phyloP scores from a whole-genome alignment of 192 early-diverging fungal genomes.

The Umbelopsis isabellina region DNA sequence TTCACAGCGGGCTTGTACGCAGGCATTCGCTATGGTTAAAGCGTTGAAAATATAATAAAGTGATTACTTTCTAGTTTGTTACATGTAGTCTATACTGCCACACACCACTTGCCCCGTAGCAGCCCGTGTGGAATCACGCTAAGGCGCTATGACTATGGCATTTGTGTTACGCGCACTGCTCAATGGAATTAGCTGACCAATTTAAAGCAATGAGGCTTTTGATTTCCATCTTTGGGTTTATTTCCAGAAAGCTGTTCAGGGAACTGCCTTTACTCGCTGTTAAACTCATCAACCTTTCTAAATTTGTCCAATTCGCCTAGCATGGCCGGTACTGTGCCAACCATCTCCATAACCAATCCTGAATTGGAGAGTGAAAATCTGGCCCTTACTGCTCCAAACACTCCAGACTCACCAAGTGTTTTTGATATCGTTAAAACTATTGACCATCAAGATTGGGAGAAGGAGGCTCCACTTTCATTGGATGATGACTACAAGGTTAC shows the following conservation, averaged over 20 bases:
- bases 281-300: neutral
- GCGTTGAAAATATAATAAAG: neutral
- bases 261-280: too few relatives aligned
- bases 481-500: neutral
- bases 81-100: neutral
- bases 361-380: conserved; percentile 40
- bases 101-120: too few relatives aligned
- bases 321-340: conserved; percentile 31
- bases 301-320: neutral
- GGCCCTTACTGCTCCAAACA: conserved; percentile 20
- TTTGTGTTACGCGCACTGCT: too few relatives aligned
- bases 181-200: too few relatives aligned
- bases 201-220: too few relatives aligned
- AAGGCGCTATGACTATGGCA: too few relatives aligned
- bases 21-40: conserved; percentile 52
- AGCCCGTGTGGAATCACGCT: too few relatives aligned
- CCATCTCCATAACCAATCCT: conserved; percentile 39
- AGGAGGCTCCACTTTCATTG: conserved; percentile 2
- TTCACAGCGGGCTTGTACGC: conserved; percentile 49
- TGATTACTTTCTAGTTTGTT: neutral
- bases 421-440: conserved; percentile 42
- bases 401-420: conserved; percentile 35
- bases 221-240: too few relatives aligned
- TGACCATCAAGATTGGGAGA: conserved; percentile 25
- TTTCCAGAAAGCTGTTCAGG: too few relatives aligned